Base-by-base conservation (phyloP, 78 protist species). In the Dictyostelium firmibasis region DNA sequence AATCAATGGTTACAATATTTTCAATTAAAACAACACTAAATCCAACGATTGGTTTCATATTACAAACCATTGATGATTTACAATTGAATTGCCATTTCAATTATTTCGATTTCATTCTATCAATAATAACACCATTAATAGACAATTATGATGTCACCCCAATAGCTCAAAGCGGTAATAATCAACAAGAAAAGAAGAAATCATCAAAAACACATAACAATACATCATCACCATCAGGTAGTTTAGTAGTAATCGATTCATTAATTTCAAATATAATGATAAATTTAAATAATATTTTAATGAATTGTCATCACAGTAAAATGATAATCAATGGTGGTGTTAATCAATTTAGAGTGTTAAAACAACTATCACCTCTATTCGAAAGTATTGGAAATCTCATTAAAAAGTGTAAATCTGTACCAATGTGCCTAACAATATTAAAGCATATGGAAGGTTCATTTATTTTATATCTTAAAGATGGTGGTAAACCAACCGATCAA, bases 401-500 rank as follows among this genome's bases (percentile, higher is more conserved):
- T 47, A 81, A 81, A 29, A 81, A 77, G 18, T 35, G 62, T 53
- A 81, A 50, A 27, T 81, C 70, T 4, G 25, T 50, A 18, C 36
- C n/a, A 43, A 3, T 81, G 25, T 23, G 29, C 10, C 16, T 77
- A 5, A 31, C 36, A 5, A 6, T 16, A 43, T 77, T 77, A 25
- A 41, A 77, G 31, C 18, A 41, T 33, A 27, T 81, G 67, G 69
- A 81, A 81, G 16, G 29, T 8, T 47, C 44, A 44, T 82, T 82
- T 10, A 25, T 23, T 23, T 7, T 82, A 16, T 82, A 82, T 35
- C 23, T 82, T 16, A 50, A 31, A 29, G 43, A 50, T 33, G 43
- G 70, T n/a, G 29, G 47, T 11, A 82, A 82, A 82, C 86, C 86
- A 44, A 77, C 14, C 18, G 85, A 53, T 33, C 25, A 36, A 50